phyloP scores from a whole-genome alignment of 1,284 basidiomycete species.

The Microbotryum scabiosae region DNA sequence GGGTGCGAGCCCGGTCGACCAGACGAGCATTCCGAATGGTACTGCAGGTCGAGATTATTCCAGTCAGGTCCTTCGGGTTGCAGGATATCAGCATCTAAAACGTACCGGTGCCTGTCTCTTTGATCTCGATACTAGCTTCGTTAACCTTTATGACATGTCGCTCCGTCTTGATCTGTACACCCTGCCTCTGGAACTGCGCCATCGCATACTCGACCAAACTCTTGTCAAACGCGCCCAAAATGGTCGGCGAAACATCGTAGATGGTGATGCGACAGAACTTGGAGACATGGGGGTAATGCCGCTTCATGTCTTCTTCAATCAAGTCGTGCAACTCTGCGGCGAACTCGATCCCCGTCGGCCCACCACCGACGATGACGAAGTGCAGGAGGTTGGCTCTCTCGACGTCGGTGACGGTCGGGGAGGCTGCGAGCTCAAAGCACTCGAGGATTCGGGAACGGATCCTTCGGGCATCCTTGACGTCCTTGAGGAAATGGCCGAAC shows the following conservation, averaged over 20 bases:
- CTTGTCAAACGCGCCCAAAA: slow-evolving; percentile 36
- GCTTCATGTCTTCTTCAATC: slow-evolving; percentile 62
- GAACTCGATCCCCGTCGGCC: slow-evolving; percentile 62
- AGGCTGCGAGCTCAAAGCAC: slow-evolving; percentile 71
- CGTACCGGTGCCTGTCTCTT: slow-evolving; percentile 33
- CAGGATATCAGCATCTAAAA: not conserved
- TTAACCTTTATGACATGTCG: slow-evolving; percentile 28
- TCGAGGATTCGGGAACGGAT: slow-evolving; percentile 68
- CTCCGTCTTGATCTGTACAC: slow-evolving; percentile 20
- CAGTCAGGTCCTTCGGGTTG: slow-evolving; percentile 6
- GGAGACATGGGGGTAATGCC: slow-evolving; percentile 39
- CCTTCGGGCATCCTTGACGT: slow-evolving; percentile 65
- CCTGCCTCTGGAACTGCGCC: slow-evolving; percentile 31
- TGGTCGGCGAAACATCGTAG: slow-evolving; percentile 34
- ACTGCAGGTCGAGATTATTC: slow-evolving; percentile 43
- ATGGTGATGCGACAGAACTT: slow-evolving; percentile 23
- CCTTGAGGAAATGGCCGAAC: slow-evolving; percentile 71
- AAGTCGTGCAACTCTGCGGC: slow-evolving; percentile 80
- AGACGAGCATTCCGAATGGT: slow-evolving; percentile 70
- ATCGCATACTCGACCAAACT: slow-evolving; percentile 34
- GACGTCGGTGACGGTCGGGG: slow-evolving; percentile 57
- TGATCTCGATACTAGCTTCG: slow-evolving; percentile 22
- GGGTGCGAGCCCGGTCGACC: slow-evolving; percentile 58
- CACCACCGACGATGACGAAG: slow-evolving; percentile 68
- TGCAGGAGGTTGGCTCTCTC: slow-evolving; percentile 61